Evolutionary conservation across 2,329 filamentous ascomycete species (phyloP), one percentile per base, ranked within the genome.

Genomic region (Ophiostoma quercus): DNA sequence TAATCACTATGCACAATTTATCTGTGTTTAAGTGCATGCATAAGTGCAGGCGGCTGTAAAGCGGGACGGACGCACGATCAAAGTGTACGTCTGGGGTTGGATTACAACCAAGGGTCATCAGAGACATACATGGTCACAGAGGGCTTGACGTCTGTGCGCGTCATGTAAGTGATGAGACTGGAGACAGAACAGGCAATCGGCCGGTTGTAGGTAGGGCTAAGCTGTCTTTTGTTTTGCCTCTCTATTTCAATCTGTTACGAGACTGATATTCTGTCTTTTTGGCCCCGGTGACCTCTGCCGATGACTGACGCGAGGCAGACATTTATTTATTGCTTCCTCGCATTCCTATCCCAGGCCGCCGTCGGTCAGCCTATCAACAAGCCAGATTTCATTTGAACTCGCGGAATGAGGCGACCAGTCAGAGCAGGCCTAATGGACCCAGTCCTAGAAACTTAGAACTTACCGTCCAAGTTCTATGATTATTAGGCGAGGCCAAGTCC

Each of bases 351-450:
- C 51, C 51, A 57, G 51, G 11, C 11, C 8, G 51, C 8, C 51
- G 51, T 57, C 51, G 51, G 51, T 25, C n/a, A 57, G 3, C 51
- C 51, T 57, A 57, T 57, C 51, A 57, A 57, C 22, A 57, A 12
- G 51, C n/a, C 9, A 57, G 51, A 57, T 57, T 14, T 9, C 9
- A 57, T 25, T 25, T 14, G 3, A 3, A 14, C 25, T 9, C 16
- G 9, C 11, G 22, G 22, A 47, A 47, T 47, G 16, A 57, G 51
- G 51, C 51, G 16, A 16, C 51, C 51, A 57, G n/a, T 47, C 16
- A 47, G 16, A 47, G 43, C 43, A 16, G 3, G 16, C 14, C 43
- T n/a, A 16, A n/a, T n/a, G 5, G 43, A n/a, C 43, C 7, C 34
- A 34, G 8, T 34, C 8, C 8, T 34, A 34, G 34, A 34, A 2